These are phyloP conservation scores for Psidium guajava DNA, from an alignment of 345 rosid genomes.

Conservation along the genomic window DNA sequence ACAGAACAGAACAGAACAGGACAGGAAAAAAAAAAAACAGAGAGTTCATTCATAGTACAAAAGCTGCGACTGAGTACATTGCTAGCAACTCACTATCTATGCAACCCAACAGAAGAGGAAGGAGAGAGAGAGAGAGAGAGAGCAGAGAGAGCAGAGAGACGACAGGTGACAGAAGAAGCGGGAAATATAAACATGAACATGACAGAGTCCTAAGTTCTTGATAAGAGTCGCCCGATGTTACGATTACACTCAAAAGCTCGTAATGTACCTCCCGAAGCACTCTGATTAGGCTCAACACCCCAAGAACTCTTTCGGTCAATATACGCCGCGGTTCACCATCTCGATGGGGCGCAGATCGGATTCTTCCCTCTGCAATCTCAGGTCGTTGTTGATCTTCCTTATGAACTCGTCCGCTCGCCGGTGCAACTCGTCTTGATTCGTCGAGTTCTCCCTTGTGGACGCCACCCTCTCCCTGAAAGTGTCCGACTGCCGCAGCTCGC, in stretches of 20 bases:
- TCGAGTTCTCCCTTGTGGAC: conserved; percentile 19
- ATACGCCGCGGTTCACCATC: conserved; percentile 3
- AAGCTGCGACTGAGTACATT: neutral
- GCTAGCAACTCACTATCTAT: neutral
- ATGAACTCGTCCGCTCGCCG: conserved; percentile 35
- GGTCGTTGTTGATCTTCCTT: conserved; percentile 21
- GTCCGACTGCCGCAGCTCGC: conserved; percentile 21
- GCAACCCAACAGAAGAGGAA: neutral
- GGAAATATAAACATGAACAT: neutral
- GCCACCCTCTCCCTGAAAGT: conserved; percentile 22
- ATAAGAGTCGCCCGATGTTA: neutral
- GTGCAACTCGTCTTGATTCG: conserved; percentile 36
- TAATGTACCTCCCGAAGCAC: neutral
- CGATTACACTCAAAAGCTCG: neutral
- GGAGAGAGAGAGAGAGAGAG: neutral
- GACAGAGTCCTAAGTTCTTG: neutral
- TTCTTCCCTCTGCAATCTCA: conserved; percentile 33
- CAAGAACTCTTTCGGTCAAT: neutral
- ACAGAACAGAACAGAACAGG: neutral
- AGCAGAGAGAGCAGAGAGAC: neutral
- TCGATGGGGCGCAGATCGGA: conserved; percentile 22
- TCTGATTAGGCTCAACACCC: neutral
- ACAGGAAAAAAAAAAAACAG: neutral
- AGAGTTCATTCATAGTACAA: neutral
- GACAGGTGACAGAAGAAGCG: neutral